Evolutionary conservation across 345 rosid genomes (phyloP), one percentile per base, ranked within the genome.

Genomic region (Camelina neglecta): DNA sequence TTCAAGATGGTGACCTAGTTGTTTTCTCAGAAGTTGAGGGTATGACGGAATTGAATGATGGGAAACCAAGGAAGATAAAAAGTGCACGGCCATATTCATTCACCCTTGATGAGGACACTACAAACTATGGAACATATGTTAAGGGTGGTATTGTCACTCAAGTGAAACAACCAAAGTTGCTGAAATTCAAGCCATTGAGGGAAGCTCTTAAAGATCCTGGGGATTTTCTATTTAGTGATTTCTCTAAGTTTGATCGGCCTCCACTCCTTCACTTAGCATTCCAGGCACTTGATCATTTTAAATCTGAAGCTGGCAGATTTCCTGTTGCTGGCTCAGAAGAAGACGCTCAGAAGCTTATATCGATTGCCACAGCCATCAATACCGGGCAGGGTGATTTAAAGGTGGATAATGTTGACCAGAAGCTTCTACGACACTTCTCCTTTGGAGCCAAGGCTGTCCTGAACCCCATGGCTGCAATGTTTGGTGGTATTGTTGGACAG

Each of bases 401-500:
- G 70, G 82, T 89, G 69, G 92, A 88, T 45, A 94, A 90, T 81
- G 69, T 95, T 42, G 87, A 89, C 80, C 89, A 88, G 0, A 89
- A 87, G 74, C 91, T 95, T 75, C 78, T 95, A 65, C 84, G 86
- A 15, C 90, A 87, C 74, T 95, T 95, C 84, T 90, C 98, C 61
- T 95, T 86, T 71, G 99, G 99, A 78, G 89, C 99, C 59, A 87
- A 88, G 87, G 99, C 99, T 60, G 94, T 95, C 50, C 77, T 95
- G 47, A 95, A 95, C 84, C 99, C 99, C 45, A 95, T 95, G 98
- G 99, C 98, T 75, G 99, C 99, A 51, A 92, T 95, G 97, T 95
- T 95, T 80, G 99, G 99, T 60, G 99, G 99, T 49, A 83, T 95
- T 69, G 98, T 95, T 60, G 99, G 98, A 56, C 99, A 95, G 80